phyloP scores from a whole-genome alignment of 108 stramenopile species.

The Skeletonema grethae region DNA sequence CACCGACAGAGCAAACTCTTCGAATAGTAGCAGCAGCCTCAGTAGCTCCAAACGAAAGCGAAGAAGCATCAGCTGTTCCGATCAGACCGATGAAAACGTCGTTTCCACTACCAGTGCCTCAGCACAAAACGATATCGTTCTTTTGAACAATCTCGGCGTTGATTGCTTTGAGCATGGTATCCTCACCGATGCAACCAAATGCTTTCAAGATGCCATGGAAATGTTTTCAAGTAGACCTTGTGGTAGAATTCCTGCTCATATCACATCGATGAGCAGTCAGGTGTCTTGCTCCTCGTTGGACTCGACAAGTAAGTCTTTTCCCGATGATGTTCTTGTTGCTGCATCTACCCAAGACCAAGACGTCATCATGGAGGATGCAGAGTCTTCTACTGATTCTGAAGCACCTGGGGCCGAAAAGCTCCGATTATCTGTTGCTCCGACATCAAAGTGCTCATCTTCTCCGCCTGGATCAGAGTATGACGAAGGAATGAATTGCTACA shows the following conservation, averaged over 20 bases:
- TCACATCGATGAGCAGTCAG: background rate
- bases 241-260: background rate
- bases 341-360: background rate
- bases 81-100: background rate
- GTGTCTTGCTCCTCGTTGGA: background rate
- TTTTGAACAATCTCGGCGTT: constrained; percentile 21
- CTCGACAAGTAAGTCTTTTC: background rate
- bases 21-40: background rate
- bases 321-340: background rate
- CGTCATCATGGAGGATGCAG: background rate
- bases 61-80: background rate
- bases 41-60: background rate
- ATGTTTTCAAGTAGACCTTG: background rate
- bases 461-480: constrained; percentile 44
- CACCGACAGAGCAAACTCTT: background rate
- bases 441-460: background rate
- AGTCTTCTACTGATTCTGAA: background rate
- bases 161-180: constrained; percentile 18
- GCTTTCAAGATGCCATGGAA: constrained; percentile 22
- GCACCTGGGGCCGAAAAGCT: background rate
- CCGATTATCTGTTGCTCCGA: background rate
- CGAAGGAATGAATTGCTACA: constrained; percentile 62
- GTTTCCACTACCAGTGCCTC: background rate
- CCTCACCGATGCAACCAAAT: constrained; percentile 11
- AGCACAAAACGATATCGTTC: constrained; percentile 1